These are phyloP conservation scores for Cladorrhinum sp. DNA, from an alignment of 2,329 filamentous ascomycete species.

Conservation along the genomic window DNA sequence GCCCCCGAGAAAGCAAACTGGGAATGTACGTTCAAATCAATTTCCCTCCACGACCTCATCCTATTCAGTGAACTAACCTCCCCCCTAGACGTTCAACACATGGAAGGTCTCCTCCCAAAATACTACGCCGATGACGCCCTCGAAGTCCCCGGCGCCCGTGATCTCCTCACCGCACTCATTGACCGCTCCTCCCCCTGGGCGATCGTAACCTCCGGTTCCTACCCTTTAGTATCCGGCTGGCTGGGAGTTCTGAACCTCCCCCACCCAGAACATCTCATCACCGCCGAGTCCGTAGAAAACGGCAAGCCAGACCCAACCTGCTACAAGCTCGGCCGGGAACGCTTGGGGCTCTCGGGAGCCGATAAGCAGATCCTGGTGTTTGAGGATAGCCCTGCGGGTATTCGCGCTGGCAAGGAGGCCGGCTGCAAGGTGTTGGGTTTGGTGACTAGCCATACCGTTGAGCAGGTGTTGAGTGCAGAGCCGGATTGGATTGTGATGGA, in stretches of 20 bases:
- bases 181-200: slow-evolving; percentile 69
- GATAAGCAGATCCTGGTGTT: slow-evolving; percentile 66
- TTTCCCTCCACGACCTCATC: neutral
- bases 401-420: slow-evolving; percentile 77
- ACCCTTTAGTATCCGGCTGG: slow-evolving; percentile 69
- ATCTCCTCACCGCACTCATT: slow-evolving; percentile 66
- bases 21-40: slow-evolving; percentile 67
- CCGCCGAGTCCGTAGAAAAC: slow-evolving; percentile 70
- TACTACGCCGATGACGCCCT: slow-evolving; percentile 73
- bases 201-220: slow-evolving; percentile 76
- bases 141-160: slow-evolving; percentile 80
- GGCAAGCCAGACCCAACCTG: slow-evolving; percentile 77
- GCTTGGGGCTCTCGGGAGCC: slow-evolving; percentile 51
- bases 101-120: slow-evolving; percentile 75
- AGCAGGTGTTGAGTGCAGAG: slow-evolving; percentile 69
- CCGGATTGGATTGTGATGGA: slow-evolving; percentile 87
- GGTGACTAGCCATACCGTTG: slow-evolving; percentile 75
- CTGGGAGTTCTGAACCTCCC: slow-evolving; percentile 64
- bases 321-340: slow-evolving; percentile 65
- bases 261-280: slow-evolving; percentile 63
- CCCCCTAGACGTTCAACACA: slow-evolving; percentile 66
- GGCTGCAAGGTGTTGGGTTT: slow-evolving; percentile 84
- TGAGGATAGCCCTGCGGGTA: slow-evolving; percentile 86
- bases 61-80: slow-evolving; percentile 4
- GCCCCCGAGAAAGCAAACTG: slow-evolving; percentile 84